Evolutionary conservation across 139 green algal genomes (phyloP), one percentile per base, ranked within the genome.

Genomic region (Coelastrella sp.): DNA sequence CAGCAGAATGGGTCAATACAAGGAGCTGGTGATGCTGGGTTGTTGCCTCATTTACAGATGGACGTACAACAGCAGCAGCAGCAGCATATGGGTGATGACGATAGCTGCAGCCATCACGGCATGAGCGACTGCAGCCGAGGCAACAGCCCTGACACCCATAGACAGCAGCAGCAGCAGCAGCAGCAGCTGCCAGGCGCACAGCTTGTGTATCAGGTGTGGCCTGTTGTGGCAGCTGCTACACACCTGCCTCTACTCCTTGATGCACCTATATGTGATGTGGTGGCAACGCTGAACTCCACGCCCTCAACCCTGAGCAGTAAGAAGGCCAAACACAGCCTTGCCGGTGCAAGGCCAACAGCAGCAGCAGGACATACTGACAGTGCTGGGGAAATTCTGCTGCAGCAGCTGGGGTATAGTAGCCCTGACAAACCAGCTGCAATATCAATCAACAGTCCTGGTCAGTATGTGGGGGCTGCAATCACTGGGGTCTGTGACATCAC

Each of bases 181-280:
- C 6, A 60, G 71, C 45, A 37, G 71, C 40, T 17, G 6, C 8
- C 27, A 23, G 71, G n/a, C 30, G n/a, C n/a, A 13, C 71, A 62
- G 41, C 11, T 34, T n/a, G 71, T 79, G 30, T 67, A 67, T 15
- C 72, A 80, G 30, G 38, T 80, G 45, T 80, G 72, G 72, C 72
- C 72, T 32, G 72, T 80, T 45, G 32, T 80, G 72, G 5, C 35
- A 17, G 66, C 34, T 3, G 17, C 66, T 48, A 27, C 34, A 48
- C 35, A 25, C 2, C 5, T 25, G 13, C 34, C 35, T 13, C 11
- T 64, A 27, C 53, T 21, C 27, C 17, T 64, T n/a, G 53, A 32
- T n/a, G 17, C 21, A 32, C 17, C 35, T 50, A 7, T 6, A 2
- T 2, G 32, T 8, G n/a, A 23, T 3, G 30, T 32, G 8, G 30